Percentiles rank a stretch among this genome's conserved stretches.
Conservation (phyloP, 352 stramenopile genomes). For the Pythium inflatum region DNA sequence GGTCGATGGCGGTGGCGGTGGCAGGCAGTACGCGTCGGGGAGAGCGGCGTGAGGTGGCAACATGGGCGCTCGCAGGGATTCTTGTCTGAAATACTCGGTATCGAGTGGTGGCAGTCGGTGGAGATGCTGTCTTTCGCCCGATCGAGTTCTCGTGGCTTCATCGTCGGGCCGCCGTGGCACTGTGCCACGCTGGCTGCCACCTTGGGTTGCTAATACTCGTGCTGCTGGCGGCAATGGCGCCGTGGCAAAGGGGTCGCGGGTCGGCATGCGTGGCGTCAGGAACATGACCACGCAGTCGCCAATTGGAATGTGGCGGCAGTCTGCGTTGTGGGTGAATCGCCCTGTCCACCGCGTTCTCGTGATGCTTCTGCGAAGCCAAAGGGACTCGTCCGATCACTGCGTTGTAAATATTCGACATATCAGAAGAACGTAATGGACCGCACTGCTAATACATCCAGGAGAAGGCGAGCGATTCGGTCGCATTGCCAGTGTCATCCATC, state of each 20-base stretch:
- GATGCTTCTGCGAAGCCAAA: too few species aligned
- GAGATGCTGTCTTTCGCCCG: too few species aligned
- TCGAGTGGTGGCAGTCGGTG: background rate
- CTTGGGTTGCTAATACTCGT: background rate
- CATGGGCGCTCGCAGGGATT: background rate
- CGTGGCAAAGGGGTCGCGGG: slow-evolving; percentile 1
- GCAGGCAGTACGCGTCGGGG: background rate
- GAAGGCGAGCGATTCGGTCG: too few species aligned
- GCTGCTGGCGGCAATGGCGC: background rate
- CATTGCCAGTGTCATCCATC: background rate
- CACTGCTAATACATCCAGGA: too few species aligned
- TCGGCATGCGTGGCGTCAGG: slow-evolving; percentile 20
- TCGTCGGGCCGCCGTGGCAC: background rate
- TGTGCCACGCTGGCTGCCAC: slow-evolving; percentile 17
- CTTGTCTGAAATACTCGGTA: background rate
- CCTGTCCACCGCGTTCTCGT: too few species aligned
- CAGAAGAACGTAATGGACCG: too few species aligned
- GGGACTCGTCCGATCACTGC: too few species aligned
- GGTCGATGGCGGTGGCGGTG: background rate
- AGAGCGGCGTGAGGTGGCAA: background rate
- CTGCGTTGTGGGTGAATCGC: too few species aligned
- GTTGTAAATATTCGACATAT: too few species aligned
- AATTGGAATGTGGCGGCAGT: too few species aligned
- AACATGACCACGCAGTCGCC: slow-evolving; percentile 13
- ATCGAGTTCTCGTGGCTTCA: background rate